phyloP scores from a whole-genome alignment of 2,329 filamentous ascomycete genomes.

The Domatiomyces catenatus region DNA sequence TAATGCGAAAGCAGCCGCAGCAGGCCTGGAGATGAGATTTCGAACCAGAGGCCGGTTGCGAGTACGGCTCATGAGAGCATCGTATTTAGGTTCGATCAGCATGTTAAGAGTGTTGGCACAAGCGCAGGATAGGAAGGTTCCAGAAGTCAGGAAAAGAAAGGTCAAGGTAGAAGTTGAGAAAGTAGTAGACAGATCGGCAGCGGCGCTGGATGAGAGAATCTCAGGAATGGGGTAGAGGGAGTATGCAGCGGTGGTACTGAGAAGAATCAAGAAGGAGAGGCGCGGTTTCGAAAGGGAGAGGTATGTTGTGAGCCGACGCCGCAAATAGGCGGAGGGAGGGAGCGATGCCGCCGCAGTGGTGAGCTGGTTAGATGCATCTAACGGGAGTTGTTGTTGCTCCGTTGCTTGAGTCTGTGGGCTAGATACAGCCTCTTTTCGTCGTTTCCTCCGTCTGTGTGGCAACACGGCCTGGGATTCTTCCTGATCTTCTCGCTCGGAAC shows the following conservation, averaged over 20 bases:
- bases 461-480: neutral
- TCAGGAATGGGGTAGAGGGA: slow-evolving; percentile 84
- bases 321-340: slow-evolving; percentile 38
- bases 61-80: slow-evolving; percentile 87
- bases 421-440: slow-evolving; percentile 7
- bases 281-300: slow-evolving; percentile 92
- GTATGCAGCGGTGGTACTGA: slow-evolving; percentile 82
- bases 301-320: slow-evolving; percentile 60
- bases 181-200: slow-evolving; percentile 67
- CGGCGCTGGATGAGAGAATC: slow-evolving; percentile 56
- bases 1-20: slow-evolving; percentile 66
- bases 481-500: neutral
- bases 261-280: slow-evolving; percentile 75
- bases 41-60: slow-evolving; percentile 79
- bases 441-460: slow-evolving; percentile 14
- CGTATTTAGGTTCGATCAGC: slow-evolving; percentile 82
- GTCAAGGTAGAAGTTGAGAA: slow-evolving; percentile 66
- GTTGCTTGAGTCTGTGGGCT: neutral
- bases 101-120: slow-evolving; percentile 93
- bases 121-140: slow-evolving; percentile 76
- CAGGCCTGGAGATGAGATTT: slow-evolving; percentile 54
- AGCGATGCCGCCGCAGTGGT: slow-evolving; percentile 42
- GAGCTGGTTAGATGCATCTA: slow-evolving; percentile 46
- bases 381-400: slow-evolving; percentile 30
- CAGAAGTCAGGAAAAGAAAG: slow-evolving; percentile 76